Evolutionary conservation across 2,329 filamentous ascomycete species (phyloP).

Genomic region (Pezicula neosporulosa): DNA sequence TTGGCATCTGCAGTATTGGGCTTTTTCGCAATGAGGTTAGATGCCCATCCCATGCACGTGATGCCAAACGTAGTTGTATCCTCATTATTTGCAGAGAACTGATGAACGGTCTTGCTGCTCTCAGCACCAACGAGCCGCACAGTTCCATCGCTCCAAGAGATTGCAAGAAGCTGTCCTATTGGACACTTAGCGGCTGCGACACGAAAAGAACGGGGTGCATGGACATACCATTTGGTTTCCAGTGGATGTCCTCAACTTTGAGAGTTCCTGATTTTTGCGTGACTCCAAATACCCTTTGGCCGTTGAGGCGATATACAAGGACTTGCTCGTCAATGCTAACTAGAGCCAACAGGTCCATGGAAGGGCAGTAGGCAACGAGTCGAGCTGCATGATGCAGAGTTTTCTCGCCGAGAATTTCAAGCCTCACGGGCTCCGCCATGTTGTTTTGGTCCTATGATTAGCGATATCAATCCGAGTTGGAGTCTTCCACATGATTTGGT

Average conservation of each 20-base stretch:
- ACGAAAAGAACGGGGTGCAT: not conserved
- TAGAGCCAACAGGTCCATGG: conserved; percentile 78
- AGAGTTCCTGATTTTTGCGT: conserved; percentile 29
- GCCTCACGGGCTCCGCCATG: conserved; percentile 13
- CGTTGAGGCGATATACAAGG: conserved; percentile 74
- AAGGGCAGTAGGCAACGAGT: conserved; percentile 74
- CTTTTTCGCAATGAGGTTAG: conserved; percentile 23
- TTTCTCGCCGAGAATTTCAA: conserved; percentile 51
- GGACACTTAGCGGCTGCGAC: not conserved
- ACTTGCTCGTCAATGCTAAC: conserved; percentile 67
- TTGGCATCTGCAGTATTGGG: conserved; percentile 7
- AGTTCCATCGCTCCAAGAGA: conserved; percentile 79
- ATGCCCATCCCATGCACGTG: conserved; percentile 36
- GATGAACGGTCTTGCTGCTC: conserved; percentile 76
- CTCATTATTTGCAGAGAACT: conserved; percentile 44
- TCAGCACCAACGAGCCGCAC: conserved; percentile 76
- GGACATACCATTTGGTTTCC: conserved; percentile 31
- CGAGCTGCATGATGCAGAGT: conserved; percentile 50
- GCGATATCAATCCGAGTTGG: not conserved
- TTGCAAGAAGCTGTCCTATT: conserved; percentile 70
- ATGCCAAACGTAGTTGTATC: conserved; percentile 31
- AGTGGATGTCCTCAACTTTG: conserved; percentile 34
- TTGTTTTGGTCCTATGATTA: conserved; percentile 1
- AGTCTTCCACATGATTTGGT: not conserved
- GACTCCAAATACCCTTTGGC: conserved; percentile 61